Base-by-base conservation (phyloP, 2,329 filamentous ascomycete species). In the Chalaropsis thielavioides region DNA sequence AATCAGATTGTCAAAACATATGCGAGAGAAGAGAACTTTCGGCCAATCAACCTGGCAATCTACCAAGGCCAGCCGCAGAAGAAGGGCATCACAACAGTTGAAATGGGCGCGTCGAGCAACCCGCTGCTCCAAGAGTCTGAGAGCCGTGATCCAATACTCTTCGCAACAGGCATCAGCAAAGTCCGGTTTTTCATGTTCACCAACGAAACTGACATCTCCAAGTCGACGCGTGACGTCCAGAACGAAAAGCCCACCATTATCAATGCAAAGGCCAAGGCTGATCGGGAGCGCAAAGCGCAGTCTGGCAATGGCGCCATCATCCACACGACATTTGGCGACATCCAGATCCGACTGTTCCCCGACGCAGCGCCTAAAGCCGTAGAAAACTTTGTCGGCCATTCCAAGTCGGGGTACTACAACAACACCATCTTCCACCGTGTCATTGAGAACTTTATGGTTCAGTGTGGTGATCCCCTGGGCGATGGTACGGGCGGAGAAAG, bases 381-480 rank as follows among this genome's bases (percentile, higher is more conserved):
- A 2, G 94, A 99, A 76, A 99, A 99, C 75, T 99, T 99, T 73
- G 89, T 95, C 64, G 95, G 90, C 0, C 94, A 97, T 71, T 84
- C 90, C 2, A 88, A 87, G 71, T 87, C 86, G 66, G 90, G 90
- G 0, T 99, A 99, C 75, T 99, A 99, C 79, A 97, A 99, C 78
- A 90, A 90, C 75, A 92, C 92, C 41, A 92, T 96, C 70, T 99
- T 99, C 80, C 94, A 99, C 75, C 87, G 94, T 41, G 88, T 99
- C 6, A 99, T 99, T 70, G 85, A 89, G 68, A 96, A 96, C 72
- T 99, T 99, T 77, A 99, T 99, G 95, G 96, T 99, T 67, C 90
- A 91, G 72, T 78, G 81, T 64, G 91, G 91, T 62, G 91, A 96
- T 72, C 90, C 91, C 0, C 76, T 94, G 0, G 91, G 91, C 10